Conservation (phyloP, 2,329 filamentous ascomycete species). For the Pyrenophora teres region DNA sequence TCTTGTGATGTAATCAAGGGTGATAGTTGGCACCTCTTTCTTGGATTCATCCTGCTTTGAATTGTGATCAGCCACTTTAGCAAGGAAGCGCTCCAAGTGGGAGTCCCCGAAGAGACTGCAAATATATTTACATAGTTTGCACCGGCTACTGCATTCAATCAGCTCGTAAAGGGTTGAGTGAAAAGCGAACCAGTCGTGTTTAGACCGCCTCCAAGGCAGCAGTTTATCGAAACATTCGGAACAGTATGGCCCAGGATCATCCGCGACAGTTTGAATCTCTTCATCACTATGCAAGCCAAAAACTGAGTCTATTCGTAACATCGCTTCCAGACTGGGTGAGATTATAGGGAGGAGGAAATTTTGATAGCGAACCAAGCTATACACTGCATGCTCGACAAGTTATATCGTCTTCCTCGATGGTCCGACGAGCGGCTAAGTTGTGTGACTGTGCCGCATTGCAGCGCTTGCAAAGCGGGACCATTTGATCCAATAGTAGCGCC, state of each 20-base stretch:
- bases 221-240: neutral
- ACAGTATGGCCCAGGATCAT: neutral
- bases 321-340: neutral
- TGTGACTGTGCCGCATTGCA: too few species aligned
- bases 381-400: too few species aligned
- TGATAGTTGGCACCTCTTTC: neutral
- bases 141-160: neutral
- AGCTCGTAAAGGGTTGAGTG: neutral
- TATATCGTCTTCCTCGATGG: too few species aligned
- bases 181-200: too few species aligned
- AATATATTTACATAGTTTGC: conserved; percentile 3
- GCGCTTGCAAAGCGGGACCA: too few species aligned
- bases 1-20: too few species aligned
- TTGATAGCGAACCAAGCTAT: too few species aligned
- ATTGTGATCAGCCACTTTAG: neutral
- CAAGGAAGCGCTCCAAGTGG: neutral
- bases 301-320: neutral
- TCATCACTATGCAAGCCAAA: too few species aligned
- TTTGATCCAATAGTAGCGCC: too few species aligned
- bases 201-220: neutral
- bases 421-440: too few species aligned
- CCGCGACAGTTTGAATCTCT: neutral
- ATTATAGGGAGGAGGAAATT: too few species aligned
- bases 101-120: conserved; percentile 1
- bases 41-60: neutral